Evolutionary conservation across 2,329 filamentous ascomycete species (phyloP).

Genomic region (Claviceps sp.): DNA sequence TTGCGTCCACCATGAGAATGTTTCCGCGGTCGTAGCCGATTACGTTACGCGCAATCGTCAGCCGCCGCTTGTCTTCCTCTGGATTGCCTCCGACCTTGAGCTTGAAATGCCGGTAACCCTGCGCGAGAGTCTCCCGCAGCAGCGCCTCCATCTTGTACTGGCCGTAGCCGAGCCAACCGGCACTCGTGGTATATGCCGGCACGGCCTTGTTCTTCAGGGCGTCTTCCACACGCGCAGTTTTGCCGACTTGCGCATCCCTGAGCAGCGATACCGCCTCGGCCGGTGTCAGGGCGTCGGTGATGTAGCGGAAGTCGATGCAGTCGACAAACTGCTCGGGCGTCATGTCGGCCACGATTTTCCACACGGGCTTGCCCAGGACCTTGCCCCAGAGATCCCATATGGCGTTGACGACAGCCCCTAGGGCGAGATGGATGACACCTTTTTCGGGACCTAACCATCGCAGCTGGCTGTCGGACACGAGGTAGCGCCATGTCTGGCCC

Average conservation of each 20-base stretch:
- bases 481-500: slow-evolving; percentile 80
- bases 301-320: slow-evolving; percentile 91
- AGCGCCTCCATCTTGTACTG: slow-evolving; percentile 74
- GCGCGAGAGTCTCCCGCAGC: slow-evolving; percentile 57
- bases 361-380: slow-evolving; percentile 71
- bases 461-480: slow-evolving; percentile 82
- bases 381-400: slow-evolving; percentile 96
- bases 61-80: slow-evolving; percentile 55
- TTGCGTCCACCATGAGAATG: slow-evolving; percentile 84
- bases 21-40: slow-evolving; percentile 75
- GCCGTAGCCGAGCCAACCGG: slow-evolving; percentile 83
- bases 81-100: slow-evolving; percentile 71
- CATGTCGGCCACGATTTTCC: slow-evolving; percentile 84
- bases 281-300: slow-evolving; percentile 82
- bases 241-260: slow-evolving; percentile 49
- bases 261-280: slow-evolving; percentile 68
- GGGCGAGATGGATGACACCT: slow-evolving; percentile 82
- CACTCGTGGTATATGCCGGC: slow-evolving; percentile 80
- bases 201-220: slow-evolving; percentile 63
- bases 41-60: slow-evolving; percentile 62
- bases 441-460: slow-evolving; percentile 93
- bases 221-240: slow-evolving; percentile 58
- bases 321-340: slow-evolving; percentile 71
- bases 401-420: slow-evolving; percentile 80
- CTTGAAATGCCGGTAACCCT: slow-evolving; percentile 81